A percentile compares a stretch with the other conserved stretches of the same genome.
phyloP scores from a whole-genome alignment of 345 rosid species.

The Eutrema japonicum region DNA sequence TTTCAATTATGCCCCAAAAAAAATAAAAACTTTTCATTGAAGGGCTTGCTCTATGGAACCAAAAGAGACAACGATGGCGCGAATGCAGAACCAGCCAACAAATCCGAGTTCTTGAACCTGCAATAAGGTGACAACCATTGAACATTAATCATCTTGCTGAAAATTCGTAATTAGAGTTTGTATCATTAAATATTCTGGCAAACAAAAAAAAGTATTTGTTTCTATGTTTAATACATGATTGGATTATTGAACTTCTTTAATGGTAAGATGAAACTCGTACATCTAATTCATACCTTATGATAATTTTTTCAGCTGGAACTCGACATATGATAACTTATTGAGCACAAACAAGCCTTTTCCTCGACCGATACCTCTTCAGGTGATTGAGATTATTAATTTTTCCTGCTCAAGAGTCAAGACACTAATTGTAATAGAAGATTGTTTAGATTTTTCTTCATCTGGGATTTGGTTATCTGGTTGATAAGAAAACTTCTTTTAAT shows the following conservation, averaged over 20 bases:
- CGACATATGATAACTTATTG: conserved; percentile 36
- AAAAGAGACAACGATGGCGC: conserved; percentile 39
- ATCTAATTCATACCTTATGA: neutral
- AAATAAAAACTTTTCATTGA: neutral
- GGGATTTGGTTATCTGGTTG: neutral
- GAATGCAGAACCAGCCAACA: conserved; percentile 26
- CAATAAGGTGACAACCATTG: conserved; percentile 35
- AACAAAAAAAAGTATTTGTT: neutral
- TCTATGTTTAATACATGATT: neutral
- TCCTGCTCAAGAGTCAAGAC: neutral
- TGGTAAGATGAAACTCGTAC: neutral
- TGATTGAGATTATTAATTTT: conserved; percentile 6
- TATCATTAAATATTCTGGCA: neutral
- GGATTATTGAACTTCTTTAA: neutral
- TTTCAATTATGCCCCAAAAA: neutral
- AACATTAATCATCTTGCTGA: neutral
- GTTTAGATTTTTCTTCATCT: neutral
- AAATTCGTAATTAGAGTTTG: conserved; percentile 4
- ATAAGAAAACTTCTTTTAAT: neutral
- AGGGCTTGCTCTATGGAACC: conserved; percentile 38
- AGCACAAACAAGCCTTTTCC: conserved; percentile 40
- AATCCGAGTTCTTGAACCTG: conserved; percentile 10
- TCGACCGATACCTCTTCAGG: conserved; percentile 40
- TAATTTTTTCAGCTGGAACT: conserved; percentile 25
- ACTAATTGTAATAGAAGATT: conserved; percentile 2